Evolutionary conservation across 768 basidiomycete species (phyloP), one percentile per base, ranked within the genome.

Genomic region (Boletellus sp.): DNA sequence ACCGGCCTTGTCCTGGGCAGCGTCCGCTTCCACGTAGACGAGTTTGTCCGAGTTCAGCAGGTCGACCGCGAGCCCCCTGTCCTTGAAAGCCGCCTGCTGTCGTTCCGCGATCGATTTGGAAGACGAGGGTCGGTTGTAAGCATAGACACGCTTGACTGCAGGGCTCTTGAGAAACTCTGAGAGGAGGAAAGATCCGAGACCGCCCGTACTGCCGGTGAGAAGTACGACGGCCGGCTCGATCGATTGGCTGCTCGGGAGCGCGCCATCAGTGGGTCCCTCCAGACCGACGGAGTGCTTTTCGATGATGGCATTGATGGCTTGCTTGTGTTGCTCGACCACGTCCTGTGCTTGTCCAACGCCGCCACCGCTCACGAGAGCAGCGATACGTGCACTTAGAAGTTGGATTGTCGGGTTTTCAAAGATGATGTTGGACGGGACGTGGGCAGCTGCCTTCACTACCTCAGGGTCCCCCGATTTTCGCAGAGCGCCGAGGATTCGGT

Each of bases 141-240:
- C 60, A 44, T 70, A 74, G 3, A 75, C 61, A n/a, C 53, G 60
- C 24, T 60, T 47, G 0, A 70, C 65, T 3, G n/a, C 33, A 1
- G 53, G 28, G 34, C 60, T 54, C 16, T 58, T 38, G 35, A 72
- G 52, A 3, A 74, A 55, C 1, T 56, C 56, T 1, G 65, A 62
- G 15, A 76, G 56, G 1, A 74, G 32, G 48, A 72, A 68, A 1
- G 71, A 69, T 2, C 76, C 76, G 1, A 78, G 60, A 4, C 67
- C 69, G 1, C 76, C 76, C 2, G 76, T 77, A 3, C 71, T 69
- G 11, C 76, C 75, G 6, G 76, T 77, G 8, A 76, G 45, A 3
- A 59, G 45, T 1, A 50, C 50, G 1, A 42, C 47, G 12, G 42
- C 34, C 0, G 22, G 36, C 8, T 32, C 24, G 7, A 39, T 31